Evolutionary conservation across 192 early-diverging fungal species (phyloP), one percentile per base, ranked within the genome.

Genomic region (Entomortierella beljakovae): DNA sequence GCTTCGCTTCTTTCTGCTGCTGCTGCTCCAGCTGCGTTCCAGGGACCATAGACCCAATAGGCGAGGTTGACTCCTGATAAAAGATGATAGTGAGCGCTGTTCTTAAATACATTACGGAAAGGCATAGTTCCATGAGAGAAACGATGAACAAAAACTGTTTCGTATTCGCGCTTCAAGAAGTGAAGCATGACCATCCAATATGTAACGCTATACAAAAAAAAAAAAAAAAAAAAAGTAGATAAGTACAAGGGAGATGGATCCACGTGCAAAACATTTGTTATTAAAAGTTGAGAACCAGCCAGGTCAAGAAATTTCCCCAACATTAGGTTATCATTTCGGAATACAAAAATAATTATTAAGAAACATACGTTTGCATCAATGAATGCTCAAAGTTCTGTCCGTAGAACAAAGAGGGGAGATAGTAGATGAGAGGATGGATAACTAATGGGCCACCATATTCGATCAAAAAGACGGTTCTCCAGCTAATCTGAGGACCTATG

Each of bases 61-160:
- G 93, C 96, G 40, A 97, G 80, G 37, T 93, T 89, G 54, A 97
- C 56, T 23, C 96, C 97, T 26, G 92, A 90, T 10, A 97, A 82
- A 42, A 97, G 64, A 87, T 95, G 95, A 83, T 99, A 99, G 74
- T 99, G 96, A 40, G 87, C 87, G 57, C 93, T 96, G 84, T 99
- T 99, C 82, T 97, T 99, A 66, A 97, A 95, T 16, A 99, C 83
- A 71, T 96, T 96, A n/a, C 74, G 52, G 62, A 96, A 84, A n/a
- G 97, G 97, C 97, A 99, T 99, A 10, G 96, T 97, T 31, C 92
- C 94, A 71, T 96, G 92, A 40, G 91, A 93, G 81, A 97, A 97
- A 25, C 94, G 91, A 74, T 99, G 96, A 32, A 98, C 91, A 88
- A 94, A 95, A 2, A 94, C 60, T 3, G 97, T 97, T 71, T 98